phyloP scores from a whole-genome alignment of 1,284 basidiomycete species.

The Trametes pubescens region DNA sequence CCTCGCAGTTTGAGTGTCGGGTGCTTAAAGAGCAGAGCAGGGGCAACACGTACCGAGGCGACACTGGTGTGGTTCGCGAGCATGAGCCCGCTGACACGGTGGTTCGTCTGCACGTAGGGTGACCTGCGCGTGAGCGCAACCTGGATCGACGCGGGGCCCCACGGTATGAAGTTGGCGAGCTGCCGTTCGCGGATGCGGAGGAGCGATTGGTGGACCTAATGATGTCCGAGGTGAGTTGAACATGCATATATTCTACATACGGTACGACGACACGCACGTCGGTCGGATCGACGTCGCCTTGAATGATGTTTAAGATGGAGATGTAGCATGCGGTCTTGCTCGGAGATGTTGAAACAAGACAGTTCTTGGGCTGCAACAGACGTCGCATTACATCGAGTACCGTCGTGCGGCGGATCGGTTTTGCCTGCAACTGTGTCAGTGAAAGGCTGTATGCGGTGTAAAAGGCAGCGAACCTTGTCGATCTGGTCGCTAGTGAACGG shows the following conservation, averaged over 20 bases:
- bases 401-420: constrained; percentile 86
- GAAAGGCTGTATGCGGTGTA: too few relatives aligned
- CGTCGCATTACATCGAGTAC: constrained; percentile 99
- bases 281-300: constrained; percentile 97
- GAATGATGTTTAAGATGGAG: constrained; percentile 98
- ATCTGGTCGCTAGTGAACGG: constrained; percentile 97
- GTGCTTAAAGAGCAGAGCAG: background rate
- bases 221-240: background rate
- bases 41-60: constrained; percentile 77
- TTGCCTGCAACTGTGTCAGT: constrained; percentile 41
- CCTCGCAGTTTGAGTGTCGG: background rate
- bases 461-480: constrained; percentile 71
- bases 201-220: constrained; percentile 96
- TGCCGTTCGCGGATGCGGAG: constrained; percentile 96
- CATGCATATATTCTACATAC: background rate
- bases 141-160: constrained; percentile 99
- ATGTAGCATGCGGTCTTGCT: constrained; percentile 96
- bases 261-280: constrained; percentile 67
- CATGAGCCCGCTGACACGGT: constrained; percentile 97
- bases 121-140: constrained; percentile 94
- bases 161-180: constrained; percentile 97
- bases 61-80: constrained; percentile 99
- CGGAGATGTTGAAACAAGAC: constrained; percentile 95
- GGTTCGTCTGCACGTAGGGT: constrained; percentile 88
- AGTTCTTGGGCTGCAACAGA: constrained; percentile 96